These are phyloP conservation scores for Myxozyma udenii DNA, from an alignment of 805 yeast species.

Conservation along the genomic window DNA sequence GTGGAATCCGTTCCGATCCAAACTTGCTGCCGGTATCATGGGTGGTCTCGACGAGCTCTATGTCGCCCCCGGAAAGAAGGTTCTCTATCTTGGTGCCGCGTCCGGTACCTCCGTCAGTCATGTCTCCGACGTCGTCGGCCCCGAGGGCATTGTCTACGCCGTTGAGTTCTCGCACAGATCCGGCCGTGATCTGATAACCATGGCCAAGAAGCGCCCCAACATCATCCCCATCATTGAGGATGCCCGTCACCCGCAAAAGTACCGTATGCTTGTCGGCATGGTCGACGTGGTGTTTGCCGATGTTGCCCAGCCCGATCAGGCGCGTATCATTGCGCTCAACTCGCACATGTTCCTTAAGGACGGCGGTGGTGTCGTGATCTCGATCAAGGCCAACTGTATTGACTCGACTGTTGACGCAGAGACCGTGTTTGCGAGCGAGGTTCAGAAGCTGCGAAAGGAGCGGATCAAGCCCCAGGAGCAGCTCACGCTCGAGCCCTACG, in stretches of 20 bases:
- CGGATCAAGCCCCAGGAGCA: constrained; percentile 98
- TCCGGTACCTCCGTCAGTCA: constrained; percentile 99
- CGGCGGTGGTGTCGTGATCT: constrained; percentile 97
- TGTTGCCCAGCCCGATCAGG: constrained; percentile 99
- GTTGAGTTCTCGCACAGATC: constrained; percentile 99
- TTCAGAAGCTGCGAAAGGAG: constrained; percentile 97
- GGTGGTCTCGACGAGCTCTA: constrained; percentile 98
- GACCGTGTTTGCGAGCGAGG: constrained; percentile 99
- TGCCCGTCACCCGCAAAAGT: constrained; percentile 99
- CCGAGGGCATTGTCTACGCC: constrained; percentile 98
- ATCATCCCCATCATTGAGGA: constrained; percentile 98
- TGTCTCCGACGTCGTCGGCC: constrained; percentile 97
- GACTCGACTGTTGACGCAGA: constrained; percentile 99
- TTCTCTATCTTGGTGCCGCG: constrained; percentile 96
- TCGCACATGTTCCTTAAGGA: constrained; percentile 97
- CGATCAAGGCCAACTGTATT: constrained; percentile 99
- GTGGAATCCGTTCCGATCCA: constrained; percentile 99
- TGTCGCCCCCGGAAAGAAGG: constrained; percentile 98
- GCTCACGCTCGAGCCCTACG: constrained; percentile 96
- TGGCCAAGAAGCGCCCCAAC: constrained; percentile 99
- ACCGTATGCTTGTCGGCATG: constrained; percentile 98
- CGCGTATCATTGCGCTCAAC: constrained; percentile 98
- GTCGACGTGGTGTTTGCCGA: constrained; percentile 98
- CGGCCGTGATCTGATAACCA: constrained; percentile 97
- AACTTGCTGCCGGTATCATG: constrained; percentile 99